phyloP scores from a whole-genome alignment of 179 eudicot genomes.

The Beta corolliflora region DNA sequence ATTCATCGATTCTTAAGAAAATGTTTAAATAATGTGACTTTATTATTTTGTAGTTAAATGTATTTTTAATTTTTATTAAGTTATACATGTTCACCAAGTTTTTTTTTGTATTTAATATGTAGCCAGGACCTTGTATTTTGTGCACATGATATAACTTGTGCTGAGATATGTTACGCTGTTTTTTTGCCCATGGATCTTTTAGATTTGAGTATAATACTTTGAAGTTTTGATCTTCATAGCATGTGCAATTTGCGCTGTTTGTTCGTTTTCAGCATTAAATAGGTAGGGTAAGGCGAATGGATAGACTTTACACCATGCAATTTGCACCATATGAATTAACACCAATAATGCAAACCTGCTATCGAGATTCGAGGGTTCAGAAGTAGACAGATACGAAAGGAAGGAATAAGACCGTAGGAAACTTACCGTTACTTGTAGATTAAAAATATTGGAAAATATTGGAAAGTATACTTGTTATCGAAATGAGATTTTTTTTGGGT shows the following conservation, averaged over 20 bases:
- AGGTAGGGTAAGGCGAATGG: not conserved
- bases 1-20: constrained; percentile 15
- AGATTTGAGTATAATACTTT: not conserved
- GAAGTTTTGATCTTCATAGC: not conserved
- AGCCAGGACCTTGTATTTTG: not conserved
- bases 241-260: not conserved
- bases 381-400: not conserved
- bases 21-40: constrained; percentile 14
- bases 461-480: too few relatives aligned
- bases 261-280: not conserved
- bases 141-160: constrained; percentile 12
- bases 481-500: too few relatives aligned
- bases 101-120: constrained; percentile 10
- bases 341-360: not conserved
- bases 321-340: not conserved
- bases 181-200: not conserved
- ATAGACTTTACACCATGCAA: not conserved
- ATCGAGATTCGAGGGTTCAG: not conserved
- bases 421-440: too few relatives aligned
- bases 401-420: not conserved
- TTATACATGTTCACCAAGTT: constrained; percentile 1
- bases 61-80: constrained; percentile 7
- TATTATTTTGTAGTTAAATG: constrained; percentile 17
- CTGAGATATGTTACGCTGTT: not conserved
- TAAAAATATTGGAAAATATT: too few relatives aligned